Evolutionary conservation across 1,284 basidiomycete species (phyloP).

Genomic region (Heterobasidion occidentale): DNA sequence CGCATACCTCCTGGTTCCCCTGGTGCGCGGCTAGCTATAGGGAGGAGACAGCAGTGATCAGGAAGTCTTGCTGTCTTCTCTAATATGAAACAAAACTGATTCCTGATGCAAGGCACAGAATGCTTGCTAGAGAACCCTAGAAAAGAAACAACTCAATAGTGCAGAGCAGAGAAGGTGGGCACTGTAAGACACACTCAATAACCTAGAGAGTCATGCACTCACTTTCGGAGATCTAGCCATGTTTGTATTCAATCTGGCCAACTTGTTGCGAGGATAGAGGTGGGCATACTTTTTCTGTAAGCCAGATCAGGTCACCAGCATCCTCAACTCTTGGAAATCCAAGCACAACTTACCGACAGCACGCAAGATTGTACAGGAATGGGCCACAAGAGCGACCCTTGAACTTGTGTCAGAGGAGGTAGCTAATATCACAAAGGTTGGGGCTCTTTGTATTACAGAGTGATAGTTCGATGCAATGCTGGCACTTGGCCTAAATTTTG

Average conservation of each 20-base stretch:
- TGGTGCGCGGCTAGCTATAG: neutral
- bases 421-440: neutral
- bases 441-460: neutral
- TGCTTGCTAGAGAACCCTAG: neutral
- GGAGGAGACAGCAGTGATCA: neutral
- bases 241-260: neutral
- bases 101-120: too few relatives aligned
- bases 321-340: neutral
- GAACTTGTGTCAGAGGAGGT: neutral
- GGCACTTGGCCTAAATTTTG: neutral
- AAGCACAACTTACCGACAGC: neutral
- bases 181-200: neutral
- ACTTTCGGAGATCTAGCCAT: neutral
- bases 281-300: neutral
- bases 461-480: neutral
- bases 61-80: neutral
- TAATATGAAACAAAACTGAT: neutral
- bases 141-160: neutral
- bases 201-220: neutral
- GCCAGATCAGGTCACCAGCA: neutral
- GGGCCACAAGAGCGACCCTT: neutral
- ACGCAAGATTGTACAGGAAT: neutral
- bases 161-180: neutral
- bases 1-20: too few relatives aligned
- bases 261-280: neutral